Conservation (phyloP, 345 rosid species). For the Populus tremula region DNA sequence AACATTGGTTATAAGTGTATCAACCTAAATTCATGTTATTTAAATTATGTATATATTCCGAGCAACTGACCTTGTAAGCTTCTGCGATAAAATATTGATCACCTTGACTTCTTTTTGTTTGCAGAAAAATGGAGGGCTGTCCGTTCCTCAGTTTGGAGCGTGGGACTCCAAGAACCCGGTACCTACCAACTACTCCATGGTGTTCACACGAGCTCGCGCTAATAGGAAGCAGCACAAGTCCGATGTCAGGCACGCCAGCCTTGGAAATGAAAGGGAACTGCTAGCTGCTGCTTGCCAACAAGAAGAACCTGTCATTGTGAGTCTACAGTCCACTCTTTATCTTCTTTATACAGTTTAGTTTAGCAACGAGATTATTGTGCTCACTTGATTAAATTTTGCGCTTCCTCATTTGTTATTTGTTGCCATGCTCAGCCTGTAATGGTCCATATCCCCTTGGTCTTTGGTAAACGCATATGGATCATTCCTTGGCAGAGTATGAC, state of each 20-base stretch:
- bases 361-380: background rate
- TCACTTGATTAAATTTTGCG: background rate
- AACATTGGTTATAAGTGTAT: background rate
- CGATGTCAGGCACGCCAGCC: constrained; percentile 38
- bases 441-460: constrained; percentile 43
- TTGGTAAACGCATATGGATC: constrained; percentile 46
- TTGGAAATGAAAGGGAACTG: constrained; percentile 53
- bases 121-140: constrained; percentile 44
- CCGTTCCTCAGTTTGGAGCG: constrained; percentile 79
- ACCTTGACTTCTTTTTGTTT: background rate
- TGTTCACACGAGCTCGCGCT: constrained; percentile 63
- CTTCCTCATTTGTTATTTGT: background rate
- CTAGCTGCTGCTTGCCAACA: constrained; percentile 28
- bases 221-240: constrained; percentile 58
- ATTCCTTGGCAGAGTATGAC: constrained; percentile 22
- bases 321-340: background rate
- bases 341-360: background rate
- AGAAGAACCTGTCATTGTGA: constrained; percentile 56
- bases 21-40: background rate
- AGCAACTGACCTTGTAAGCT: background rate
- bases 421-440: constrained; percentile 18
- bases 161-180: constrained; percentile 58
- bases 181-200: constrained; percentile 57
- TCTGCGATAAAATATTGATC: background rate
- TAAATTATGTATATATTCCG: background rate